Base-by-base conservation (phyloP, 164 flowering plant genomes). In the Annona squamosa region DNA sequence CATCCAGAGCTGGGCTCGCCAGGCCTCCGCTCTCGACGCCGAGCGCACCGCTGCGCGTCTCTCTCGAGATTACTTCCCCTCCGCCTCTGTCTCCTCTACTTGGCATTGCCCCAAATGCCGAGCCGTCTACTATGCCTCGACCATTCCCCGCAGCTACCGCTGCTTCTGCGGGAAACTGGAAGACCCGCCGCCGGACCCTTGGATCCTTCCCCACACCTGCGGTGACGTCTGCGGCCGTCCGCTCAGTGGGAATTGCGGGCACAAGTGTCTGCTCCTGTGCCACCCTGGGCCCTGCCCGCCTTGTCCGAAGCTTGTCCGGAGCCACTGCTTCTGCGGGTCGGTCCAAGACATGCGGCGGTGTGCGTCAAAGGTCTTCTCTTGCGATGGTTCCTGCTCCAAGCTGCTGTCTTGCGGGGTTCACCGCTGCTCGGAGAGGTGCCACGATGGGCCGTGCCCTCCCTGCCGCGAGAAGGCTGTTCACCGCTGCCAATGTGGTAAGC, bases 71-170 rank as follows among this genome's bases (percentile, higher is more conserved):
- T 77, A 74, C 41, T 80, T 79, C 71, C 87, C 91, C 0, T 17
- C 77, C n/a, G 77, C 90, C n/a, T 82, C 88, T 2, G 83, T 81
- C 0, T 71, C 77, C 4, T 68, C 89, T 65, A 18, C 67, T 46
- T 94, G 98, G 98, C 83, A 87, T 74, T 94, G 98, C 84, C 98
- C 98, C 72, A 94, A 94, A 72, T 94, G 98, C 74, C 76, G 98
- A 41, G 77, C 77, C 18, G 88, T 88, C 71, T 94, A 92, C 73
- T 17, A 90, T 13, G 84, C 83, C 78, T 63, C 89, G 65, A 76
- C 78, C 47, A 89, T 87, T 66, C 98, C 98, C 0, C 84, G 79
- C 63, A 1, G 41, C 4, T 94, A 92, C 68, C 13, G 80, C 18
- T 94, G 98, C 72, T 94, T 85, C 75, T 94, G 98, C 48, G 97